Evolutionary conservation across 2,329 filamentous ascomycete species (phyloP), one percentile per base, ranked within the genome.

Genomic region (Colletotrichum lini): DNA sequence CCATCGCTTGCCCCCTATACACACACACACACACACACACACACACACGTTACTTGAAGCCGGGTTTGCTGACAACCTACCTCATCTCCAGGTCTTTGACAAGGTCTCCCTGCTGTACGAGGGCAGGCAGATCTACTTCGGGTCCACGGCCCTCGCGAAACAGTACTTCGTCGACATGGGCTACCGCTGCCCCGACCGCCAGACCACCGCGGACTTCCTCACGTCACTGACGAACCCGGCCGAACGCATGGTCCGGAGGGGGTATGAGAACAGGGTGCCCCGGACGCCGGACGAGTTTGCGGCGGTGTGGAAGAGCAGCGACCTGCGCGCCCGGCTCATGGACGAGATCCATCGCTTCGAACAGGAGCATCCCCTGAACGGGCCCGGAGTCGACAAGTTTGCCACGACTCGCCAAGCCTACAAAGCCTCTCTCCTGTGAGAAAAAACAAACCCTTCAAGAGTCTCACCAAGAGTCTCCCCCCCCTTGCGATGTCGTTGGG

Each of bases 141-240:
- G 45, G 10, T 18, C n/a, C 9, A 49, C 45, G 7, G 18, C 18
- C 8, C n/a, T 49, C 18, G 45, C 45, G 9, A 23, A 12, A 18
- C 45, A 49, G 21, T 49, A 90, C 76, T 93, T 93, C 71, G 81
- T 89, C 72, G 80, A 85, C n/a, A 81, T 92, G 73, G 91, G 91
- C 0, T 93, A 23, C 80, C 42, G 58, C 15, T 74, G 45, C 18
- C 45, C 45, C 6, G 45, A 47, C 7, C 45, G 45, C 7, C 45
- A 47, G 10, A 47, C 45, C 45, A 49, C 45, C 18, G 45, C 45
- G 1, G 45, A 49, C 18, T 23, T 49, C 10, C 45, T 49, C 45
- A 49, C 45, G 7, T 49, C 45, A 1, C 45, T 49, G 6, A 49
- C 45, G 10, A 49, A 23, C 18, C 45, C 45, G 8, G 45, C 45